These are phyloP conservation scores for Penicillium sp. DNA, from an alignment of 2,329 filamentous ascomycete genomes.

Conservation along the genomic window DNA sequence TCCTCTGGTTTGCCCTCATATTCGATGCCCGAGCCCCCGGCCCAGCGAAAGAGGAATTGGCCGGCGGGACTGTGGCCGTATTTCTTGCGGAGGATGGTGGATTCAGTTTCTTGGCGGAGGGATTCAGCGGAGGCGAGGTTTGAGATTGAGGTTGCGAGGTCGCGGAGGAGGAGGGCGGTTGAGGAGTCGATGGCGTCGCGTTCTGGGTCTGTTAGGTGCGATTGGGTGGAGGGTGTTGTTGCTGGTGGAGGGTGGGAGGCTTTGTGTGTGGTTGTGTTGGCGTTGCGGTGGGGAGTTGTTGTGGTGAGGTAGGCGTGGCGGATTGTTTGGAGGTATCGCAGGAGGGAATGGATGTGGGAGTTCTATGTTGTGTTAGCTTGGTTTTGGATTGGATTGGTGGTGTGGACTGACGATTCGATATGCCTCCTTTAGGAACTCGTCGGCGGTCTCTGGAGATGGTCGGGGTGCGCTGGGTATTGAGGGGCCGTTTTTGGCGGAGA, in stretches of 20 bases:
- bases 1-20: conserved; percentile 57
- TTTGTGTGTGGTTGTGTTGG: conserved; percentile 22
- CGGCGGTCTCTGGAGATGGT: conserved; percentile 47
- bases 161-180: conserved; percentile 77
- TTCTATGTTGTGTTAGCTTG: conserved; percentile 55
- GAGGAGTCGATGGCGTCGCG: conserved; percentile 83
- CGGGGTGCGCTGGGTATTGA: conserved; percentile 25
- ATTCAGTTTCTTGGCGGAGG: conserved; percentile 70
- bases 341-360: conserved; percentile 74
- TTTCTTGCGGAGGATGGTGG: conserved; percentile 67
- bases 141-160: conserved; percentile 76
- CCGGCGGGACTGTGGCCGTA: conserved; percentile 52
- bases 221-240: conserved; percentile 41
- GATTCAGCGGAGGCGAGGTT: conserved; percentile 77
- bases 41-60: conserved; percentile 53
- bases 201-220: conserved; percentile 69
- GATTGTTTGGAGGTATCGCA: conserved; percentile 73
- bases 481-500: conserved; percentile 33
- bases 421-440: conserved; percentile 89
- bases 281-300: conserved; percentile 53
- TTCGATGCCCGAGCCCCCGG: conserved; percentile 47
- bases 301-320: conserved; percentile 89
- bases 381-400: neutral
- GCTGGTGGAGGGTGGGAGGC: conserved; percentile 11
- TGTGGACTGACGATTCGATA: conserved; percentile 68